Conservation (phyloP, 2,329 filamentous ascomycete species). For the Cladosporium sp. region DNA sequence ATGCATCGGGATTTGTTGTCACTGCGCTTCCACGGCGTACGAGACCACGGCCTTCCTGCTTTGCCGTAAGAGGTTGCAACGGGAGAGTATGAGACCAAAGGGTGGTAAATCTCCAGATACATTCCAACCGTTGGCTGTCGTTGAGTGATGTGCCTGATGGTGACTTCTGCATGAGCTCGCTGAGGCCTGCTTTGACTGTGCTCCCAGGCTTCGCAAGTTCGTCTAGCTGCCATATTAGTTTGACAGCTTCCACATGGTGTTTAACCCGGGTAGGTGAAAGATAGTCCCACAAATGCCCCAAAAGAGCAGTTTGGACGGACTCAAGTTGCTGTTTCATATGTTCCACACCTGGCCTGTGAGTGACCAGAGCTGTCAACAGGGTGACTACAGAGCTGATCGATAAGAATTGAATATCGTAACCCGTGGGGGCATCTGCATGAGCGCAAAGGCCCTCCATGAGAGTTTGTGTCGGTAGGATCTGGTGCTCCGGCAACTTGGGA, state of each 20-base stretch:
- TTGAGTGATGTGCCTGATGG: constrained; percentile 1
- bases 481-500: background rate
- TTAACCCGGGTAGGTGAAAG: constrained; percentile 80
- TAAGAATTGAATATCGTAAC: background rate
- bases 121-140: constrained; percentile 7
- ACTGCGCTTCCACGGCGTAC: constrained; percentile 13
- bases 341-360: background rate
- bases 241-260: constrained; percentile 88
- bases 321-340: background rate
- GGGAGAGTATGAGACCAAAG: constrained; percentile 72
- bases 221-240: constrained; percentile 81
- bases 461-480: background rate
- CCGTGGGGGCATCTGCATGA: background rate
- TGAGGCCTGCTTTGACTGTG: constrained; percentile 16
- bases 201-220: constrained; percentile 18
- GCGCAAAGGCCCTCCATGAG: background rate
- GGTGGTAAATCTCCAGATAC: constrained; percentile 47
- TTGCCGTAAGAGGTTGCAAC: constrained; percentile 17
- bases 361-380: background rate
- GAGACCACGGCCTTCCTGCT: constrained; percentile 17
- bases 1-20: constrained; percentile 42
- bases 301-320: background rate
- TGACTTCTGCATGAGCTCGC: constrained; percentile 9
- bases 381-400: constrained; percentile 1
- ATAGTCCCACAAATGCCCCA: constrained; percentile 40